Evolutionary conservation across 805 yeast species (phyloP), one percentile per base, ranked within the genome.

Genomic region (Pichia cephalocereana): DNA sequence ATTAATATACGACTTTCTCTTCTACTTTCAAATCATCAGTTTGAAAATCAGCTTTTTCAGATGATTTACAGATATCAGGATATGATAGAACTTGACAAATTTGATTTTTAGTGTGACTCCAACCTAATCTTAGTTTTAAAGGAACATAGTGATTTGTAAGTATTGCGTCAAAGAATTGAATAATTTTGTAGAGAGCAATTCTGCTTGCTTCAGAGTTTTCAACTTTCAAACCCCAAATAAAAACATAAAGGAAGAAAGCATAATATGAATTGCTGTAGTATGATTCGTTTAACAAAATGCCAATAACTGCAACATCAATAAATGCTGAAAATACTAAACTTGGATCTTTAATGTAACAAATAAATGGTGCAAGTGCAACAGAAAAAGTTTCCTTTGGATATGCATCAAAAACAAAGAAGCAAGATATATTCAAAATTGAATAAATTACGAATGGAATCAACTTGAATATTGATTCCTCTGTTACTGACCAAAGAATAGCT

Each of bases 381-480:
- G 70, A 58, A 12, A 71, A 54, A 2, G 58, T 56, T 14, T 57
- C 57, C 1, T 54, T 48, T 1, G 73, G 70, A 43, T 61, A 66
- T 8, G 62, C 53, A 38, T 70, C 73, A 32, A 58, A 48, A 5
- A 63, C 58, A 40, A 64, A 54, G 48, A 58, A 69, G 23, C 64
- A 61, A 30, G 65, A 55, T 38, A 70, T 52, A 49, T 71, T 71
- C 46, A 71, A 56, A n/a, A 64, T 54, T 4, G 75, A 70, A 51
- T 70, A 71, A 9, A 65, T 58, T n/a, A 65, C 62, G 54, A 70
- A 71, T 2, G 76, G 74, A 28, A 66, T 48, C 41, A 71, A 50
- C 50, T 71, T 71, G 37, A 66, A 46, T n/a, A 65, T 18, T 18
- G 61, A 63, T 3, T 55, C 49, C 4, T 60, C 55, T 0, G 75